A percentile compares a stretch with the other conserved stretches of the same genome.
Evolutionary conservation across 2,329 filamentous ascomycete genomes (phyloP).

Genomic region (Pleurostoma richardsiae): DNA sequence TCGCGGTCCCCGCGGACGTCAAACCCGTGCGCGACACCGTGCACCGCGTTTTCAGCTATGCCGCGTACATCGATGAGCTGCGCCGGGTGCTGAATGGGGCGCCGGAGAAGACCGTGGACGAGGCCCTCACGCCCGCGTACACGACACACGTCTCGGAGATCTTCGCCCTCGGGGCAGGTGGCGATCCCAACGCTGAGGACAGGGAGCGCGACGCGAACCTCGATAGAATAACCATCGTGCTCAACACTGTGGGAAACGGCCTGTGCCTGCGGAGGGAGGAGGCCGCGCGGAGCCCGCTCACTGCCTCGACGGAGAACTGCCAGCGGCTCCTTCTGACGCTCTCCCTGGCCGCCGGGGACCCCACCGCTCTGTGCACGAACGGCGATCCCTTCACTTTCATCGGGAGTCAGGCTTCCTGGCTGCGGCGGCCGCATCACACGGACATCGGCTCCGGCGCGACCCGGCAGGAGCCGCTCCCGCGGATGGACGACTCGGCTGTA

Average conservation of each 20-base stretch:
- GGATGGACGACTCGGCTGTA: background rate
- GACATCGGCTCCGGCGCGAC: background rate
- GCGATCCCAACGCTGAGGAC: background rate
- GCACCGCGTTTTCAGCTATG: background rate
- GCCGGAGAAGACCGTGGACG: background rate
- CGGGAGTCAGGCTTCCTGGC: background rate
- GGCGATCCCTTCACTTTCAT: background rate
- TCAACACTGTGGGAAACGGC: background rate
- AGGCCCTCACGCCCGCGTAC: background rate
- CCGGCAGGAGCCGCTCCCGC: background rate
- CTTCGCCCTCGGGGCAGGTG: background rate
- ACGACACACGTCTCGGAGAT: background rate
- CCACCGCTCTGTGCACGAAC: background rate
- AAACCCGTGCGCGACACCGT: background rate
- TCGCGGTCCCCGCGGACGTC: background rate
- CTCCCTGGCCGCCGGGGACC: background rate
- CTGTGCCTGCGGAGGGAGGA: background rate
- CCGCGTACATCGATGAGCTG: background rate
- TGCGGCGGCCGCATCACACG: background rate
- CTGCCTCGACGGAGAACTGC: background rate
- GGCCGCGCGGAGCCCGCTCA: background rate
- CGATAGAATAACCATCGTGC: background rate
- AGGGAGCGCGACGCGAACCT: background rate
- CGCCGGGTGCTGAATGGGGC: background rate
- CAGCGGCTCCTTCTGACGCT: background rate